Conservation (phyloP, 371 early-diverging fungal genomes). For the Rhizopus sp. region DNA sequence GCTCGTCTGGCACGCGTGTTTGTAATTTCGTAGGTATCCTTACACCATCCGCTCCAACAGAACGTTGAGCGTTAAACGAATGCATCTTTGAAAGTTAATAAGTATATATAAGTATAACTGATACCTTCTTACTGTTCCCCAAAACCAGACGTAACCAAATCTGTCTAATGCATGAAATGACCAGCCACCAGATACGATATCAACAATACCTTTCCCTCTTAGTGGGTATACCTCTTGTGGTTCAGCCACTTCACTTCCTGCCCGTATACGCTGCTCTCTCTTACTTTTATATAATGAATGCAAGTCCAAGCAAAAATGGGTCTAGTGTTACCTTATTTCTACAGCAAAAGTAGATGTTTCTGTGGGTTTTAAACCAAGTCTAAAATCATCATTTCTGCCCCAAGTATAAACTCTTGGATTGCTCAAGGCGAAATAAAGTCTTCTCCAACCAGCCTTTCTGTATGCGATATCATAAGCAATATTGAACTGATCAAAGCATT, state of each 20-base stretch:
- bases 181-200: constrained; percentile 51
- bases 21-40: constrained; percentile 6
- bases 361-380: constrained; percentile 25
- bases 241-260: constrained; percentile 9
- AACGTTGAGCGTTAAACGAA: constrained; percentile 7
- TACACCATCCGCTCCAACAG: constrained; percentile 10
- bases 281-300: background rate
- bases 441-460: constrained; percentile 44
- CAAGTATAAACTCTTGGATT: constrained; percentile 42
- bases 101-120: background rate
- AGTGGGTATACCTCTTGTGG: constrained; percentile 32
- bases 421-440: constrained; percentile 30
- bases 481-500: constrained; percentile 35
- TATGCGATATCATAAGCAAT: constrained; percentile 33
- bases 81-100: constrained; percentile 15
- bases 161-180: constrained; percentile 49
- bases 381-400: constrained; percentile 39
- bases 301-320: background rate
- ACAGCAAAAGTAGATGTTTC: background rate
- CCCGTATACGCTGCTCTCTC: background rate
- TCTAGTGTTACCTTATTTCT: background rate
- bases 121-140: constrained; percentile 43
- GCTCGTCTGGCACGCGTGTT: background rate
- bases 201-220: constrained; percentile 38
- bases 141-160: constrained; percentile 44